Base-by-base conservation (phyloP, 176 grass and related monocot species). In the Calamus simplicifolius region DNA sequence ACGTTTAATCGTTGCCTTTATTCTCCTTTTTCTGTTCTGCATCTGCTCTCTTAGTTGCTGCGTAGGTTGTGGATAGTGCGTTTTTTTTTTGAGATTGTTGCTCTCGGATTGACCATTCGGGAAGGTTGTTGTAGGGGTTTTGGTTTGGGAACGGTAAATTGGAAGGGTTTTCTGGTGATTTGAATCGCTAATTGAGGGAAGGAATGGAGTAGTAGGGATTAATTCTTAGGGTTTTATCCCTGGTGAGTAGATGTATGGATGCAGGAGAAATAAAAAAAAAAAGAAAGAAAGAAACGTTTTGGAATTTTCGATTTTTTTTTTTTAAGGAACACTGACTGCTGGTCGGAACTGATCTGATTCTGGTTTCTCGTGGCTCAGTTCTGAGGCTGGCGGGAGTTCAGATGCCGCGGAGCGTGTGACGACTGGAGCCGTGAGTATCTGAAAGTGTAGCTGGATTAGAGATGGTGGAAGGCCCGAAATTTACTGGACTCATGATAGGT, bases 391-490 rank as follows among this genome's bases (percentile, higher is more conserved):
- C 21, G 21, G 21, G 21, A 23, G 21, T 23, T 23, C 21, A 43
- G 35, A 54, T 54, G 8, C 19, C 7, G 38, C 18, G 49, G 35
- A 69, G 6, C 66, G 30, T 61, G 49, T 18, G 27, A 56, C 57
- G 62, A 52, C 29, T 10, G 28, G 57, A 57, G 18, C 55, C 43
- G 26, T 17, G 38, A 53, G 6, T 50, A 67, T 13, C 30, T 5
- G 48, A 29, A 59, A 49, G 18, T 49, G 35, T 29, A 26, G 25
- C 31, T 48, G 55, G 13, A 65, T 48, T 18, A 23, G n/a, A 31
- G 21, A 87, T 92, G 83, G 62, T 79, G 19, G 84, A 92, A 50
- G 70, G 62, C 31, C 48, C 73, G 53, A 92, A 87, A 31, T 87
- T 91, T 61, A 55, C 83, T 5, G 83, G 73, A 23, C 64, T 92